Evolutionary conservation across 257 asterid species (phyloP).

Genomic region (Paulownia fortunei): DNA sequence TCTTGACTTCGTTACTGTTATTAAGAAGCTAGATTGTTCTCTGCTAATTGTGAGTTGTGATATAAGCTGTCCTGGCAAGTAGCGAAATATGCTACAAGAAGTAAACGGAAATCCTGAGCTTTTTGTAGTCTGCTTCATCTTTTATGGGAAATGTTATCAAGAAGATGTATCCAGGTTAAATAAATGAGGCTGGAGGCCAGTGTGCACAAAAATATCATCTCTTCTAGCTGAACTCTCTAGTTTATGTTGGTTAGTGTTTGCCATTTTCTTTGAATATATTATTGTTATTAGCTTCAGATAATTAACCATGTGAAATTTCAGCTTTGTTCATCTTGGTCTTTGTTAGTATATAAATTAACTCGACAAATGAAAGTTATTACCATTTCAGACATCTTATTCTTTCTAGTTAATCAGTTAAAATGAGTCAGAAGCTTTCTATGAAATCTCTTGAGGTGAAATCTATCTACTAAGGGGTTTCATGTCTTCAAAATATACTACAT

Average conservation of each 20-base stretch:
- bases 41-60: neutral
- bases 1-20: neutral
- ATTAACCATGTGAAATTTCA: neutral
- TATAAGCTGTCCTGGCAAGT: neutral
- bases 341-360: neutral
- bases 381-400: neutral
- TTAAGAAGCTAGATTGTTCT: neutral
- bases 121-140: too few species aligned
- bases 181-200: too few species aligned
- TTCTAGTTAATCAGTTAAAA: conserved; percentile 8
- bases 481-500: neutral
- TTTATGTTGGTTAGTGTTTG: neutral
- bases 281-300: neutral
- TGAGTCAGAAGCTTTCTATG: neutral
- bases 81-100: too few species aligned
- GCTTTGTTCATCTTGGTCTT: neutral
- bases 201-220: too few species aligned
- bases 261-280: neutral
- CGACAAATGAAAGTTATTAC: neutral
- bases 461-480: neutral
- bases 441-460: neutral
- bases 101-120: too few species aligned
- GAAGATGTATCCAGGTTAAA: too few species aligned
- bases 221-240: neutral
- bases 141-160: too few species aligned